phyloP scores from a whole-genome alignment of 2,329 filamentous ascomycete species.

The Talaromyces pinophilus region DNA sequence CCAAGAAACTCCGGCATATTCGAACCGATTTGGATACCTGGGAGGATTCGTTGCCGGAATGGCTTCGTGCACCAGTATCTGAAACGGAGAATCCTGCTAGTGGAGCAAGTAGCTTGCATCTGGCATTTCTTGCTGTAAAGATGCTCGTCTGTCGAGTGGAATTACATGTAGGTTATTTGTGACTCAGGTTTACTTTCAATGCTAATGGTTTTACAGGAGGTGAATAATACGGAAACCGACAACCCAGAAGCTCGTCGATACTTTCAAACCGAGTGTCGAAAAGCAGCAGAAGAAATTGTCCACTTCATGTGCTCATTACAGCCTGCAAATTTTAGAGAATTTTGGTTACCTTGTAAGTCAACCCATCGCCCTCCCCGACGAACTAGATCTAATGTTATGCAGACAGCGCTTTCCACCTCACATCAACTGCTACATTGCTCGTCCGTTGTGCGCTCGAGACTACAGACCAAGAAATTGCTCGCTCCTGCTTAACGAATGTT shows the following conservation, averaged over 20 bases:
- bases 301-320: slow-evolving; percentile 52
- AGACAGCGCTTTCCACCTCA: slow-evolving; percentile 56
- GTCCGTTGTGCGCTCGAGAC: slow-evolving; percentile 56
- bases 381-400: neutral
- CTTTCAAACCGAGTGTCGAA: slow-evolving; percentile 50
- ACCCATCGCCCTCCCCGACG: slow-evolving; percentile 18
- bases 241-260: slow-evolving; percentile 52
- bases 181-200: too few species aligned
- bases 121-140: slow-evolving; percentile 48
- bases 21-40: slow-evolving; percentile 49
- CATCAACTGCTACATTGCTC: slow-evolving; percentile 56
- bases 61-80: slow-evolving; percentile 41
- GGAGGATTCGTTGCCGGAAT: slow-evolving; percentile 49
- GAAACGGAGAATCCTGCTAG: slow-evolving; percentile 39
- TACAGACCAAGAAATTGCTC: slow-evolving; percentile 48
- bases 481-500: slow-evolving; percentile 50
- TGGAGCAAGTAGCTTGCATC: slow-evolving; percentile 48
- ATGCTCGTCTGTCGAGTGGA: slow-evolving; percentile 52
- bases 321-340: slow-evolving; percentile 53
- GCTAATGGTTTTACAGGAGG: slow-evolving; percentile 35
- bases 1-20: slow-evolving; percentile 49
- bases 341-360: slow-evolving; percentile 53
- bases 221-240: slow-evolving; percentile 46
- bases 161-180: slow-evolving; percentile 42
- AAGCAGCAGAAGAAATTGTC: slow-evolving; percentile 50